Evolutionary conservation across 2,329 filamentous ascomycete species (phyloP).

Genomic region (Colletotrichum filicis): DNA sequence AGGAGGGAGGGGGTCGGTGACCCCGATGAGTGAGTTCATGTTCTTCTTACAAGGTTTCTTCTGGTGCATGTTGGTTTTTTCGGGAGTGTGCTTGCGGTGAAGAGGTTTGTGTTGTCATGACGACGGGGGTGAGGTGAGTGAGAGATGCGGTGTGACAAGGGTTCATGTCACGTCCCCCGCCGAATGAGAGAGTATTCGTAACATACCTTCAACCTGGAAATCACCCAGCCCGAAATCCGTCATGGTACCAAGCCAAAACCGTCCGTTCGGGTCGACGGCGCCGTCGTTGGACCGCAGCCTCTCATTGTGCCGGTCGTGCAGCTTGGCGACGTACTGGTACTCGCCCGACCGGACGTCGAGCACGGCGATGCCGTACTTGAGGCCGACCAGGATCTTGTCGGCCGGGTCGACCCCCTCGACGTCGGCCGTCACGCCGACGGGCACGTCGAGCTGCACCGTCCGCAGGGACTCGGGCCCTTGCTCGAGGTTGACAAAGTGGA

Average conservation of each 20-base stretch:
- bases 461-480: constrained; percentile 72
- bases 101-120: background rate
- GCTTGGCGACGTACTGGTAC: constrained; percentile 65
- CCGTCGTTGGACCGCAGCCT: constrained; percentile 83
- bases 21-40: background rate
- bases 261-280: constrained; percentile 79
- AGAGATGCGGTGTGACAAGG: background rate
- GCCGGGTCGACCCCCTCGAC: constrained; percentile 72
- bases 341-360: constrained; percentile 71
- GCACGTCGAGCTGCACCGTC: constrained; percentile 66
- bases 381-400: constrained; percentile 78
- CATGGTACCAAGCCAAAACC: constrained; percentile 90
- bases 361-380: constrained; percentile 85
- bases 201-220: constrained; percentile 70
- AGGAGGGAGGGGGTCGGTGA: constrained; percentile 8
- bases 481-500: constrained; percentile 77
- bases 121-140: background rate
- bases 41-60: constrained; percentile 6
- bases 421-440: constrained; percentile 78
- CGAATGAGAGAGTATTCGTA: constrained; percentile 36
- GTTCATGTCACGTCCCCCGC: background rate
- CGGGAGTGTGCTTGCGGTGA: background rate
- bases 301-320: constrained; percentile 57
- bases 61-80: background rate
- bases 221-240: constrained; percentile 73